Evolutionary conservation across 108 stramenopile genomes (phyloP).

Genomic region (Nannochloropsis gaditana): DNA sequence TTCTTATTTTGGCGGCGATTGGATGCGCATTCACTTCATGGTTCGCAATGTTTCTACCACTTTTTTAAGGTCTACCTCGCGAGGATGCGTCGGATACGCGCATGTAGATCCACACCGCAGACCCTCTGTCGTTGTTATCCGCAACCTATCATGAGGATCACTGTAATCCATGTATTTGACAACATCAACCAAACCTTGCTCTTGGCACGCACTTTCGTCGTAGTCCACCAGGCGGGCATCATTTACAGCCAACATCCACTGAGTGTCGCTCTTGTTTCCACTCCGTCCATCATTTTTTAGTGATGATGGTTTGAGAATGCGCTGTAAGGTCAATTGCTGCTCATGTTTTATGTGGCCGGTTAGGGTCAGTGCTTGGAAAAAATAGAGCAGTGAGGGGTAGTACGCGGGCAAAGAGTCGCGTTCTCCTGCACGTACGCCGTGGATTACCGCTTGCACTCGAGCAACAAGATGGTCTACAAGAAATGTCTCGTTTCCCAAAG

Average conservation of each 20-base stretch:
- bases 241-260: background rate
- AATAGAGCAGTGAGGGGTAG: background rate
- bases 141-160: too few relatives aligned
- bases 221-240: constrained; percentile 10
- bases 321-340: background rate
- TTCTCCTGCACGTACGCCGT: background rate
- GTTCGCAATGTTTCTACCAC: background rate
- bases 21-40: background rate
- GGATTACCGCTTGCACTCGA: background rate
- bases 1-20: background rate
- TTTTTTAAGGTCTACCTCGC: constrained; percentile 17
- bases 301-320: background rate
- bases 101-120: too few relatives aligned
- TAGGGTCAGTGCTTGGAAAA: background rate
- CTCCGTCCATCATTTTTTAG: background rate
- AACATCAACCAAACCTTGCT: background rate
- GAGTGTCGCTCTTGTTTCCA: background rate
- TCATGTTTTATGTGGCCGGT: background rate
- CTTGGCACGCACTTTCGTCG: background rate
- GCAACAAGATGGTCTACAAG: background rate
- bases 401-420: background rate
- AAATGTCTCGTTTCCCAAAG: background rate
- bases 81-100: background rate
- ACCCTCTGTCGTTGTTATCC: too few relatives aligned
- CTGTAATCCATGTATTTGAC: too few relatives aligned